Evolutionary conservation across 1,139 yeast species (phyloP).

Genomic region (Yamadazyma triangularis): DNA sequence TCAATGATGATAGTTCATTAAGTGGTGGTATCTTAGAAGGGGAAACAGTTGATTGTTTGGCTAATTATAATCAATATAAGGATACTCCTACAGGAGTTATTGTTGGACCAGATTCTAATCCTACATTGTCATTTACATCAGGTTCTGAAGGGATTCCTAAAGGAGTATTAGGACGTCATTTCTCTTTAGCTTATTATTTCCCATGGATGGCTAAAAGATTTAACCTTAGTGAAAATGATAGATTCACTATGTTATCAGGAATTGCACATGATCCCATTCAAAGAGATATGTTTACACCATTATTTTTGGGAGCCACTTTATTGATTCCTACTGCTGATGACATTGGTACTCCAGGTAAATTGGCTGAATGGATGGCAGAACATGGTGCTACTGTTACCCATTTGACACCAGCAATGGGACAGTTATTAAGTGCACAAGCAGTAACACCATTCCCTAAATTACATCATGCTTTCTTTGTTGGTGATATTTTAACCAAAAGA

Average conservation of each 20-base stretch:
- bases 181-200: conserved; percentile 92
- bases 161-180: conserved; percentile 98
- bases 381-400: conserved; percentile 95
- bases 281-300: conserved; percentile 97
- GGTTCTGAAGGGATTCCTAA: conserved; percentile 99
- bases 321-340: conserved; percentile 95
- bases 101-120: conserved; percentile 97
- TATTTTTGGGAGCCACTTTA: conserved; percentile 89
- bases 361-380: conserved; percentile 95
- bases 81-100: conserved; percentile 74
- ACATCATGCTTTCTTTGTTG: conserved; percentile 97
- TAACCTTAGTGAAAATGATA: conserved; percentile 71
- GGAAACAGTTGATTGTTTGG: conserved; percentile 44
- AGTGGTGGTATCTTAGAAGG: conserved; percentile 48
- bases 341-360: conserved; percentile 95
- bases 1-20: conserved; percentile 73
- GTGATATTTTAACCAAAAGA: conserved; percentile 94
- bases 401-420: conserved; percentile 99
- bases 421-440: conserved; percentile 92
- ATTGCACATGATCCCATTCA: conserved; percentile 99
- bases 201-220: conserved; percentile 97
- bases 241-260: conserved; percentile 95
- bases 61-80: conserved; percentile 40
- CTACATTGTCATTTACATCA: conserved; percentile 94
- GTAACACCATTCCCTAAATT: conserved; percentile 79